Base-by-base conservation (phyloP, 139 green algal genomes). In the Trebouxia sp. region DNA sequence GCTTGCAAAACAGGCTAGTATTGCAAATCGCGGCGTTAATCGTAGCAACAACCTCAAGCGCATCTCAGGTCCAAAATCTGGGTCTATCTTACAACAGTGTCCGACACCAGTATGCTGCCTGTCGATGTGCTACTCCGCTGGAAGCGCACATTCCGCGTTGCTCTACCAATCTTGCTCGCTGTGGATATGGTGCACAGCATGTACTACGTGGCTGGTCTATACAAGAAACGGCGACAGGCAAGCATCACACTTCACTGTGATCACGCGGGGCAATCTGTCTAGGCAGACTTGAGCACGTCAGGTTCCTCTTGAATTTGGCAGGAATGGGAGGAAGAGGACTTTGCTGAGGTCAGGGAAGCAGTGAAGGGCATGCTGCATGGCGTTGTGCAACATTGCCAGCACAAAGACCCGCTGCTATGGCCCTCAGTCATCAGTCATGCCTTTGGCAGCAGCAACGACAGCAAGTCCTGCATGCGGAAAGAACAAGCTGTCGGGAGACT, bases 111-210 rank as follows among this genome's bases (percentile, higher is more conserved):
- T 8, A 72, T 72, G 62, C 32, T 42, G 62, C 17, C 62, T 72
- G 62, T 35, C 9, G 62, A 72, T 4, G 9, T 72, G 8, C 26
- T 43, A 22, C 15, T 72, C 32, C 37, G 37, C 3, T 72, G 62
- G 62, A 77, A 77, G 26, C 11, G 41, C 9, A 26, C n/a, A 8
- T 56, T 77, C 20, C 69, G 30, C 8, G 69, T 77, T 32, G 69
- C 39, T 24, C n/a, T 77, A 5, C 69, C 69, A 28, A 26, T 77
- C 28, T 20, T 77, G 24, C 69, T 77, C 9, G 42, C 69, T 37
- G 5, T 77, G 41, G 69, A 77, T 4, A 77, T 77, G 69, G 69
- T 77, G 22, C 69, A 77, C 26, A 77, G 43, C 69, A 56, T 77
- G 26, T 77, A 41, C 24, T 51, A 56, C 1, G 69, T 77, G 6